Evolutionary conservation across 441 rosid species (phyloP).

Genomic region (Adansonia rubrostipa): DNA sequence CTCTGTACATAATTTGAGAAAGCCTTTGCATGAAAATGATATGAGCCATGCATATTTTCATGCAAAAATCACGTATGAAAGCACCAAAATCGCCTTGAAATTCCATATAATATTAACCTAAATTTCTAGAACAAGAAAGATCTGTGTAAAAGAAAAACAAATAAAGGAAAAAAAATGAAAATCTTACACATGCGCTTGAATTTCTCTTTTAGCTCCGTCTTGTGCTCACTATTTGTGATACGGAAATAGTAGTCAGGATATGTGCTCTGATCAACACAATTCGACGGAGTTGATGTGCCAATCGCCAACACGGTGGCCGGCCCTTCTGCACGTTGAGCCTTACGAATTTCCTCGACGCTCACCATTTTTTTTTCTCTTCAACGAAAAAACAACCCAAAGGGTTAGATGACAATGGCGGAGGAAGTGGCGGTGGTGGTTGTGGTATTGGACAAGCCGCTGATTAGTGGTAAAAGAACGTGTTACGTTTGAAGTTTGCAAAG

Average conservation of each 20-base stretch:
- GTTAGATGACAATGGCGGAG: neutral
- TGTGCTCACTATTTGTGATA: slow-evolving; percentile 27
- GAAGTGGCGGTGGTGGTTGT: neutral
- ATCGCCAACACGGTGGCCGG: slow-evolving; percentile 30
- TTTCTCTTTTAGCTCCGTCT: slow-evolving; percentile 24
- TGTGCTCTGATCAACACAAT: slow-evolving; percentile 11
- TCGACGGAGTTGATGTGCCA: slow-evolving; percentile 28
- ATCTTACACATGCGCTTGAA: slow-evolving; percentile 39
- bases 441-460: neutral
- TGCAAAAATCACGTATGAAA: neutral
- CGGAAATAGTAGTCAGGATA: slow-evolving; percentile 29
- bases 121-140: neutral
- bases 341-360: slow-evolving; percentile 13
- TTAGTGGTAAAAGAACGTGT: neutral
- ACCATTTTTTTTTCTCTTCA: neutral
- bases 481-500: neutral
- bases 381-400: neutral
- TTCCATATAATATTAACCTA: neutral
- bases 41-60: neutral
- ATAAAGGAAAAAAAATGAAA: neutral
- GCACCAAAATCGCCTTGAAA: neutral
- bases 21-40: neutral
- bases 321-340: slow-evolving; percentile 28
- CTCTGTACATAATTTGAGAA: neutral
- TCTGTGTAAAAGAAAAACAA: neutral